A percentile compares a stretch with the other conserved stretches of the same genome.
These are phyloP conservation scores for Malus sieversii DNA, from an alignment of 306 rosid genomes.

Conservation along the genomic window DNA sequence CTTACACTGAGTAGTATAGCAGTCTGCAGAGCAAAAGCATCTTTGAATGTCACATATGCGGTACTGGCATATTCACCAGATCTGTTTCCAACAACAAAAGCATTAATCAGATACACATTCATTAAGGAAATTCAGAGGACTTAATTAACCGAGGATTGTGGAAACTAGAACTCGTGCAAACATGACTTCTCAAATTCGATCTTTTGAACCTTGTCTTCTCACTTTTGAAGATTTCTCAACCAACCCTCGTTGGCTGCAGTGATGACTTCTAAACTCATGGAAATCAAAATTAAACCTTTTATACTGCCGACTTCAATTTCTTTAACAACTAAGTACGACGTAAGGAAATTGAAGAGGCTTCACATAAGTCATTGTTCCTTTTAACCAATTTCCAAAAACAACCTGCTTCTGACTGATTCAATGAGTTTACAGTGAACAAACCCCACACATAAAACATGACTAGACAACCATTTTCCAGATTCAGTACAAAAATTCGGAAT, in stretches of 20 bases:
- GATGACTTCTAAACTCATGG: not conserved
- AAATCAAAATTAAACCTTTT: not conserved
- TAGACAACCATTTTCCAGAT: not conserved
- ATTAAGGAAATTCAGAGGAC: not conserved
- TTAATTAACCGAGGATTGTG: not conserved
- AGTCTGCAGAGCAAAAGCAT: slow-evolving; percentile 84
- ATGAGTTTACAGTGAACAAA: not conserved
- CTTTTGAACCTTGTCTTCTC: no score
- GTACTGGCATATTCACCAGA: slow-evolving; percentile 46
- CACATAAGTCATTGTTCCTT: not conserved
- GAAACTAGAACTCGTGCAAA: slow-evolving; percentile 1
- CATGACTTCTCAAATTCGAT: not conserved
- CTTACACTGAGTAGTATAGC: slow-evolving; percentile 79
- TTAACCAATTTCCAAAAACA: not conserved
- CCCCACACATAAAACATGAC: not conserved
- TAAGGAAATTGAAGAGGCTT: not conserved
- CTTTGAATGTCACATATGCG: slow-evolving; percentile 85
- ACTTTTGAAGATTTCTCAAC: no score
- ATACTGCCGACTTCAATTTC: not conserved
- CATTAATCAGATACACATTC: slow-evolving; percentile 13
- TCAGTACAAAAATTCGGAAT: not conserved
- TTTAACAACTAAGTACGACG: not conserved
- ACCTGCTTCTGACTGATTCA: not conserved
- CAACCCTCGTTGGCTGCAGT: not conserved
- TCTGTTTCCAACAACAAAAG: slow-evolving; percentile 36